A percentile compares a stretch with the other conserved stretches of the same genome.
These are phyloP conservation scores for Talaromyces adpressus DNA, from an alignment of 495 filamentous ascomycete genomes.

Conservation along the genomic window DNA sequence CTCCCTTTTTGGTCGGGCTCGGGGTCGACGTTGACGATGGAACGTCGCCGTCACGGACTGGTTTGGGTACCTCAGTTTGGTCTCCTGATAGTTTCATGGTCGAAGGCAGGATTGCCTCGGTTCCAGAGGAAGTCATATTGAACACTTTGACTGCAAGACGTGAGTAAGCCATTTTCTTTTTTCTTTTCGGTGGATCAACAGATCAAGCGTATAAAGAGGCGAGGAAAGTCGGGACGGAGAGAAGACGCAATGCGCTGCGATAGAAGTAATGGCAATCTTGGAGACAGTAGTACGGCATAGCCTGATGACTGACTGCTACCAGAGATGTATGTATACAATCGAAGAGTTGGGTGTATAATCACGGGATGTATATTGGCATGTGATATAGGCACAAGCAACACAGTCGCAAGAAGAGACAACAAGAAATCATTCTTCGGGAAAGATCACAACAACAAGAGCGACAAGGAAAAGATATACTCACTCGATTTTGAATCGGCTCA, in stretches of 20 bases:
- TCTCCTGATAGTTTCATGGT: conserved; percentile 12
- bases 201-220: conserved; percentile 64
- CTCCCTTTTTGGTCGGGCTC: conserved; percentile 19
- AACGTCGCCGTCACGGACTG: background rate
- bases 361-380: conserved; percentile 5
- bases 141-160: conserved; percentile 44
- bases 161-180: conserved; percentile 43
- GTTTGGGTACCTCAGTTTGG: conserved; percentile 20
- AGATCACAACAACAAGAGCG: background rate
- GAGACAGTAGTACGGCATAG: conserved; percentile 73
- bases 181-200: conserved; percentile 23
- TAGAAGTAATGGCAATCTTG: conserved; percentile 93
- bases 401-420: background rate
- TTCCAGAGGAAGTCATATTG: conserved; percentile 15
- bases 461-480: background rate
- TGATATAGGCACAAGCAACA: background rate
- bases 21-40: background rate
- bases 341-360: background rate
- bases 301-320: background rate
- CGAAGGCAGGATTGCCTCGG: conserved; percentile 6
- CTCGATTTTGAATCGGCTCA: background rate
- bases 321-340: background rate
- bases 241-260: conserved; percentile 74
- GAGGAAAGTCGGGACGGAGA: conserved; percentile 70
- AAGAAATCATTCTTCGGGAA: background rate